These are phyloP conservation scores for Fragaria iinumae DNA, from an alignment of 306 rosid genomes.

Conservation along the genomic window DNA sequence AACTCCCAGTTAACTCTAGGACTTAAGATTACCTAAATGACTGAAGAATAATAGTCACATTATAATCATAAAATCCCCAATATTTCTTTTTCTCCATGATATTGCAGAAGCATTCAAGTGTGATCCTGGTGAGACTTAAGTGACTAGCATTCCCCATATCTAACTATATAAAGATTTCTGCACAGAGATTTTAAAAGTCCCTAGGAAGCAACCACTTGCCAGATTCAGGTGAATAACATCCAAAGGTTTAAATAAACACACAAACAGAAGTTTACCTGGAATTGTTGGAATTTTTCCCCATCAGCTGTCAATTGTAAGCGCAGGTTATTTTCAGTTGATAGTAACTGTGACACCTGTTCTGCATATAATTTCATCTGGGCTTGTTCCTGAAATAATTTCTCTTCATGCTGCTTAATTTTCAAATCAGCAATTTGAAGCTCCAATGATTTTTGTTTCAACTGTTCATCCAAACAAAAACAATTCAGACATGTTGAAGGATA, in stretches of 20 bases:
- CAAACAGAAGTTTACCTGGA: conserved; percentile 54
- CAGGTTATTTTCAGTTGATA: conserved; percentile 78
- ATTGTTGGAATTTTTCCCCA: conserved; percentile 94
- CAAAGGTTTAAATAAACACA: conserved; percentile 12
- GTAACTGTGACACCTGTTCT: conserved; percentile 82
- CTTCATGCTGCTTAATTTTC: conserved; percentile 82
- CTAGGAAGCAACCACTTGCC: conserved; percentile 15
- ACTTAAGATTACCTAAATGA: background rate
- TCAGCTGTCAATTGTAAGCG: conserved; percentile 82
- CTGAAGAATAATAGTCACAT: background rate
- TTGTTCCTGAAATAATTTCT: conserved; percentile 76
- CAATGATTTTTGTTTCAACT: conserved; percentile 86
- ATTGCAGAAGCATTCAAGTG: background rate
- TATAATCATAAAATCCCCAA: background rate
- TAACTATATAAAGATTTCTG: background rate
- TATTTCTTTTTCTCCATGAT: background rate
- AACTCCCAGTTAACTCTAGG: background rate
- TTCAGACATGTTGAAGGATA: conserved; percentile 13
- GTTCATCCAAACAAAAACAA: conserved; percentile 40
- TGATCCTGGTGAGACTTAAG: conserved; percentile 10
- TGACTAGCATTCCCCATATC: conserved; percentile 12
- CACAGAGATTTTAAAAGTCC: background rate
- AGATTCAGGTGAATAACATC: conserved; percentile 9
- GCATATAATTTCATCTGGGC: conserved; percentile 87
- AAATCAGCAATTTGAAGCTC: conserved; percentile 93